Evolutionary conservation across 768 basidiomycete species (phyloP), one percentile per base, ranked within the genome.

Genomic region (Candolleomyces efflorescens): DNA sequence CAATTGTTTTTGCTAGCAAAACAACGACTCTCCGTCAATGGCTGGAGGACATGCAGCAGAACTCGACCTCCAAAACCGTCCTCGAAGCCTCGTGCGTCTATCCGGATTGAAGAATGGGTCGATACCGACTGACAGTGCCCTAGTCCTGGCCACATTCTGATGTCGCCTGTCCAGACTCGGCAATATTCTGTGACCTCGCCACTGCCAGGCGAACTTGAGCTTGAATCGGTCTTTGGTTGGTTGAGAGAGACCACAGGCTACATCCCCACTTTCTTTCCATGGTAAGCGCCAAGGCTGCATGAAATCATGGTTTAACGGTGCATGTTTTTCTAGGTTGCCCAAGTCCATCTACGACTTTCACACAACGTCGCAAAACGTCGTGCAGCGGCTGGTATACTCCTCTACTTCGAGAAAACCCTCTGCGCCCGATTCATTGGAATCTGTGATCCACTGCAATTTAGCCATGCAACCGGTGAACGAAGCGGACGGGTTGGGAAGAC

Each of bases 71-170:
- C 9, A 37, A 53, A 20, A 13, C 39, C 17, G 53, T 53, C 20
- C 41, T 62, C 24, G 27, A 45, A 39, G 60, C 57, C 13, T 58
- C 54, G 60, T 61, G 37, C 3, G 60, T 58, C 15, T 18, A n/a
- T 23, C 36, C 12, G 18, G 15, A 3, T 27, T 17, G 9, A 15
- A 15, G 20, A 24, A 23, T 17, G 12, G 17, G 12, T 7, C 11
- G 37, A 36, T 15, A 44, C 18, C 17, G 7, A 15, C 44, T 61
- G 15, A 61, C 45, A 10, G 18, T 13, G 27, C 24, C n/a, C 6
- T 13, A 61, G 60, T 12, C 44, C 57, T 22, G 60, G 60, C 22
- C 60, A 61, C 47, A 41, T 58, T 26, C 20, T 61, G 45, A 12
- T 61, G 11, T 12, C 24, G 22, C 55, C 57, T 4, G 27, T 41